phyloP scores from a whole-genome alignment of 805 yeast genomes.

The Saccharomycopsis guyanensis region DNA sequence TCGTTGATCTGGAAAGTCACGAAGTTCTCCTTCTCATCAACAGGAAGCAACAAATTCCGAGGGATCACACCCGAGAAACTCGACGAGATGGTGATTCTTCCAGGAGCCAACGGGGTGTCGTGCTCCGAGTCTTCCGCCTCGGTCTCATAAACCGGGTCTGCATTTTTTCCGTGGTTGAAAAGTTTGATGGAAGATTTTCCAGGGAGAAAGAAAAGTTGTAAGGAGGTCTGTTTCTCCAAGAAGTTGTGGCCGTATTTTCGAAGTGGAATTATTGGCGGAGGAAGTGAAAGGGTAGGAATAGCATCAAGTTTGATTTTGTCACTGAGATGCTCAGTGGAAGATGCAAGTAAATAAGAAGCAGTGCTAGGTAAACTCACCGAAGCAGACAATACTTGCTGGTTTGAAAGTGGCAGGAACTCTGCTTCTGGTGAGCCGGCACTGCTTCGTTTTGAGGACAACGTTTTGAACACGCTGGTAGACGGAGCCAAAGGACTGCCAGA shows the following conservation, averaged over 20 bases:
- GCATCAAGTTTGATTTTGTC: constrained; percentile 45
- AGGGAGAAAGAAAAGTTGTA: constrained; percentile 54
- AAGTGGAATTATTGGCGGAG: constrained; percentile 93
- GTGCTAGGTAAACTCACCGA: constrained; percentile 11
- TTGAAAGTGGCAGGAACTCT: not conserved
- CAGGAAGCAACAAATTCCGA: constrained; percentile 73
- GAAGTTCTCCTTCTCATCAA: constrained; percentile 54
- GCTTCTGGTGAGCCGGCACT: not conserved
- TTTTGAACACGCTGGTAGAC: constrained; percentile 3
- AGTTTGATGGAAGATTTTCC: constrained; percentile 38
- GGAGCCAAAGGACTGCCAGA: not conserved
- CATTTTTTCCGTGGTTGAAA: constrained; percentile 6
- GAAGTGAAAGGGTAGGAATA: constrained; percentile 85
- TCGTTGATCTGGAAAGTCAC: constrained; percentile 83
- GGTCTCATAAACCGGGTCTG: not conserved
- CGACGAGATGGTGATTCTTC: constrained; percentile 79
- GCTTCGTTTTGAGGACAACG: not conserved
- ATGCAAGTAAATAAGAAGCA: constrained; percentile 1
- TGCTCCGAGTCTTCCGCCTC: constrained; percentile 6
- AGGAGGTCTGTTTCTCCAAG: constrained; percentile 78
- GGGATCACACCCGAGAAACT: constrained; percentile 63
- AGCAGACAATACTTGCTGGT: not conserved
- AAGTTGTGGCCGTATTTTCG: constrained; percentile 94
- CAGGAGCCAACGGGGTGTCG: constrained; percentile 46
- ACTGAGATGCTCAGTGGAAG: not conserved